These are phyloP conservation scores for Leishmania tarentolae DNA, from an alignment of 208 protist species.

Conservation along the genomic window DNA sequence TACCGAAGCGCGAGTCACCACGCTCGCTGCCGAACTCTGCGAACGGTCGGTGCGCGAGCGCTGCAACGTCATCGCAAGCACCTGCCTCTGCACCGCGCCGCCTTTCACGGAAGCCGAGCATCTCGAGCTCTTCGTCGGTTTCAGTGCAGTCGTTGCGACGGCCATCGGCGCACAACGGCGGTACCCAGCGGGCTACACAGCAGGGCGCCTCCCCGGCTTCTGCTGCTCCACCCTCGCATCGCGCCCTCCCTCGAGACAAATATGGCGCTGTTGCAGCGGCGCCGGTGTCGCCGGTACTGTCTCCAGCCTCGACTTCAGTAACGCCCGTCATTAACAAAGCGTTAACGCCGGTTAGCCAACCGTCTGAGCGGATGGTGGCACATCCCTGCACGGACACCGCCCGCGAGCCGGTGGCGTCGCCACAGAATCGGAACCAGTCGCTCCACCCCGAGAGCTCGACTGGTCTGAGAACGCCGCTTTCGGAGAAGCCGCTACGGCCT, in stretches of 20 bases:
- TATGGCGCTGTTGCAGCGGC: not conserved
- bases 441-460: not conserved
- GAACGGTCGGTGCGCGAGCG: not conserved
- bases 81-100: not conserved
- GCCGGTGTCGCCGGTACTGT: not conserved
- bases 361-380: slow-evolving; percentile 25
- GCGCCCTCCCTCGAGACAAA: not conserved
- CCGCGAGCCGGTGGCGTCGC: not conserved
- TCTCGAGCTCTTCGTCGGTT: not conserved
- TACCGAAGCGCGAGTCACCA: slow-evolving; percentile 8
- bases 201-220: not conserved
- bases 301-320: slow-evolving; percentile 1
- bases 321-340: not conserved
- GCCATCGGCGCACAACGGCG: not conserved
- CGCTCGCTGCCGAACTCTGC: not conserved
- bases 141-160: not conserved
- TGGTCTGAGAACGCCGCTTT: not conserved
- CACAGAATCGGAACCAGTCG: not conserved
- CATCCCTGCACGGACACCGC: not conserved
- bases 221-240: not conserved
- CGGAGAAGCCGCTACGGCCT: not conserved
- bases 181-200: not conserved
- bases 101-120: slow-evolving; percentile 4
- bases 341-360: slow-evolving; percentile 11
- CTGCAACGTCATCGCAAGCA: not conserved